phyloP scores from a whole-genome alignment of 2,329 filamentous ascomycete species.

The Coniochaeta prunicola region DNA sequence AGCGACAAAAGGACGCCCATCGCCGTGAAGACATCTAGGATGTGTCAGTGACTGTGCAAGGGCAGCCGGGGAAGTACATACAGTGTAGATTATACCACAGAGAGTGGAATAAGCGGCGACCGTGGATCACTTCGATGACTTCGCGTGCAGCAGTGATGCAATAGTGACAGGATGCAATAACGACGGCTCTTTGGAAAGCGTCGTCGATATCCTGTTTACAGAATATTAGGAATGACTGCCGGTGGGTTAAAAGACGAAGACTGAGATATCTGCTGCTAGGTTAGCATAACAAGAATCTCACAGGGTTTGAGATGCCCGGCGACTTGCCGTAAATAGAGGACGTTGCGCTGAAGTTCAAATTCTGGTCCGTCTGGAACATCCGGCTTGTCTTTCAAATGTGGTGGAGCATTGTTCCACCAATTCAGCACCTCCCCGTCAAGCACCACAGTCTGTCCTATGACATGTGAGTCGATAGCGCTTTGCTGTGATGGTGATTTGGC shows the following conservation, averaged over 20 bases:
- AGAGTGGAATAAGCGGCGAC: slow-evolving; percentile 5
- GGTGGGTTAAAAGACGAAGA: slow-evolving; percentile 5
- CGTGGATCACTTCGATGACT: slow-evolving; percentile 4
- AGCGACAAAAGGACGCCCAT: slow-evolving; percentile 7
- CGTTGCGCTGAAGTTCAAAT: slow-evolving; percentile 6
- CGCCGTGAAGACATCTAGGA: slow-evolving; percentile 6
- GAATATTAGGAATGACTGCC: slow-evolving; percentile 7
- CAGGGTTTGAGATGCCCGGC: not conserved
- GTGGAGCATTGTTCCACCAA: slow-evolving; percentile 4
- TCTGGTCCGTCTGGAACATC: slow-evolving; percentile 5
- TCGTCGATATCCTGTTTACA: slow-evolving; percentile 4
- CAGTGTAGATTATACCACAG: slow-evolving; percentile 7
- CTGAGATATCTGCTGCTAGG: not conserved
- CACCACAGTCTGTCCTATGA: slow-evolving; percentile 4
- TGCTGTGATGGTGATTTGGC: not conserved
- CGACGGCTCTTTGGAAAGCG: slow-evolving; percentile 5
- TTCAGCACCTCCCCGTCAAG: slow-evolving; percentile 5
- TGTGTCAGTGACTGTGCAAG: not conserved
- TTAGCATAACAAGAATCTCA: not conserved
- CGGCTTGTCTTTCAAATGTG: slow-evolving; percentile 4
- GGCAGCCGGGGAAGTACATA: not conserved
- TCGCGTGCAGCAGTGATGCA: slow-evolving; percentile 4
- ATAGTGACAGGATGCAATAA: slow-evolving; percentile 3
- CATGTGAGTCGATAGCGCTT: not conserved
- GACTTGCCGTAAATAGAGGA: slow-evolving; percentile 3